Evolutionary conservation across 2,329 filamentous ascomycete genomes (phyloP).

Genomic region (Stemphylium lycopersici): DNA sequence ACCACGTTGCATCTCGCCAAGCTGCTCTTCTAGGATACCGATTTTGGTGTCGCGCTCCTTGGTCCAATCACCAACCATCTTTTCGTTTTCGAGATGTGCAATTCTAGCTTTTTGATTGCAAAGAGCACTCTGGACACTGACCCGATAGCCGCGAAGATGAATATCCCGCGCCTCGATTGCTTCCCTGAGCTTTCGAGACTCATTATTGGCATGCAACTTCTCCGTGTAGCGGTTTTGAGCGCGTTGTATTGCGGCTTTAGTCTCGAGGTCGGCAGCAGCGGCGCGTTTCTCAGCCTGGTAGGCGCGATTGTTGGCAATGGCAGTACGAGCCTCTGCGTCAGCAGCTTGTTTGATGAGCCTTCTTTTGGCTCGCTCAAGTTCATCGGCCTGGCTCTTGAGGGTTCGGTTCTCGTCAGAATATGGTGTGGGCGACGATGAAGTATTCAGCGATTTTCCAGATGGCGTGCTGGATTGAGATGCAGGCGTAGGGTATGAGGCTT

Average conservation of each 20-base stretch:
- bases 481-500: not conserved
- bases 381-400: slow-evolving; percentile 2
- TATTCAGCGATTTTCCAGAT: not conserved
- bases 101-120: not conserved
- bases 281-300: not conserved
- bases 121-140: not conserved
- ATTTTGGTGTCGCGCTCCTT: not conserved
- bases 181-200: not conserved
- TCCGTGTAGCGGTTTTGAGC: slow-evolving; percentile 10
- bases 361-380: not conserved
- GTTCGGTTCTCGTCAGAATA: not conserved
- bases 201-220: slow-evolving; percentile 12
- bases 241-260: slow-evolving; percentile 2
- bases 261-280: not conserved
- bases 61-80: not conserved
- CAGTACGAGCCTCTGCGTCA: not conserved
- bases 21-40: not conserved
- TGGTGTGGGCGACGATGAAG: not conserved
- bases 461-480: not conserved
- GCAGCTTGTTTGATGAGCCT: not conserved
- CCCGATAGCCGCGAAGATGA: not conserved
- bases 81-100: not conserved
- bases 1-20: not conserved
- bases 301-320: not conserved
- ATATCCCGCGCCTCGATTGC: not conserved